Percentiles rank a stretch among this genome's conserved stretches.
Evolutionary conservation across 805 yeast genomes (phyloP).

Genomic region (Yamadazyma endophytica): DNA sequence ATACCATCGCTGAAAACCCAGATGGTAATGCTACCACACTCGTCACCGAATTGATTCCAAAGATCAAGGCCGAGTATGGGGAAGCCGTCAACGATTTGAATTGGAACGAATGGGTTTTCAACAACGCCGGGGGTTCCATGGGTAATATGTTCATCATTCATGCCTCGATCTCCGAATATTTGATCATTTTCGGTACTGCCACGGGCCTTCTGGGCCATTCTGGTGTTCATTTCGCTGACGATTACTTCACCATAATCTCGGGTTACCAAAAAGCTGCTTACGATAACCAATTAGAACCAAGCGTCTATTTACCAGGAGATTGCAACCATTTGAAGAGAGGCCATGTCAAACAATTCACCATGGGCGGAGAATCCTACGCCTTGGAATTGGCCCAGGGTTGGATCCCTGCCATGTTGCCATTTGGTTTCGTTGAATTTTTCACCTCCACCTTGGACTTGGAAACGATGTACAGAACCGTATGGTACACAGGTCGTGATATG

Average conservation of each 20-base stretch:
- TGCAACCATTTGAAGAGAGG: slow-evolving; percentile 78
- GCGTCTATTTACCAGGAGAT: slow-evolving; percentile 82
- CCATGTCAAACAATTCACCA: slow-evolving; percentile 72
- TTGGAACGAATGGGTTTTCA: slow-evolving; percentile 88
- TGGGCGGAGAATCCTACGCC: slow-evolving; percentile 83
- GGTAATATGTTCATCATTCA: slow-evolving; percentile 92
- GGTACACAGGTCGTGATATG: slow-evolving; percentile 79
- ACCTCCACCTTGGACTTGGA: slow-evolving; percentile 76
- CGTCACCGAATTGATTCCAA: slow-evolving; percentile 56
- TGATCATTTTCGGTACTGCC: slow-evolving; percentile 90
- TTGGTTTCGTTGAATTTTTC: slow-evolving; percentile 80
- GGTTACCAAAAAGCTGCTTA: slow-evolving; percentile 76
- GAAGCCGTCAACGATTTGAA: slow-evolving; percentile 66
- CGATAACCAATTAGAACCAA: slow-evolving; percentile 60
- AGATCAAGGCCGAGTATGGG: slow-evolving; percentile 53
- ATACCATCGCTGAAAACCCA: slow-evolving; percentile 49
- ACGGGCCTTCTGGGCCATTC: slow-evolving; percentile 95
- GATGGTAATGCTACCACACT: slow-evolving; percentile 60
- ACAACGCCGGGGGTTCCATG: slow-evolving; percentile 99
- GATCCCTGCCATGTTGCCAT: slow-evolving; percentile 97
- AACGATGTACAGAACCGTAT: slow-evolving; percentile 65
- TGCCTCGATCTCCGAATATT: slow-evolving; percentile 89
- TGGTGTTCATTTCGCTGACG: slow-evolving; percentile 96
- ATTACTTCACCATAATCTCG: slow-evolving; percentile 83
- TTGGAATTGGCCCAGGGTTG: slow-evolving; percentile 97